Conservation (phyloP, 1,284 basidiomycete species). For the Ceratobasidium sp. region DNA sequence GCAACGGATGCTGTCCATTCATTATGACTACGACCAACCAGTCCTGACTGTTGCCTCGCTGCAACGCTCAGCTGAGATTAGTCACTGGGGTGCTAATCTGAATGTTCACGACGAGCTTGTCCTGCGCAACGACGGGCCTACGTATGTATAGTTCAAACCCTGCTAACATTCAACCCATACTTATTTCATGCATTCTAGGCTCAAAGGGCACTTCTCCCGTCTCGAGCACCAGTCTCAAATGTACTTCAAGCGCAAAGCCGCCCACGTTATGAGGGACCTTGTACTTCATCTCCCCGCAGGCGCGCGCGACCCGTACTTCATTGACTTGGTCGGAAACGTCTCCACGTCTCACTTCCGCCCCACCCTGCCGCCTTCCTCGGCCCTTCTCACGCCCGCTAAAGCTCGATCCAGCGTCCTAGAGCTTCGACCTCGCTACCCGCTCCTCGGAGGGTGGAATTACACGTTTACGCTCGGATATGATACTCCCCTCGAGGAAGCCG, state of each 20-base stretch:
- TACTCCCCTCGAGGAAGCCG: slow-evolving; percentile 79
- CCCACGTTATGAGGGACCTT: slow-evolving; percentile 78
- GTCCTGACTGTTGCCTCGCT: slow-evolving; percentile 80
- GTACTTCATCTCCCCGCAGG: slow-evolving; percentile 83
- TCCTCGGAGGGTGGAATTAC: slow-evolving; percentile 98
- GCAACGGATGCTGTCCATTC: slow-evolving; percentile 76
- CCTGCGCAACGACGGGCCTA: slow-evolving; percentile 87
- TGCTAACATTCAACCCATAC: slow-evolving; percentile 23
- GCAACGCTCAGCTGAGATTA: slow-evolving; percentile 86
- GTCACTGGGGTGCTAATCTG: slow-evolving; percentile 96
- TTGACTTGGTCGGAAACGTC: slow-evolving; percentile 94
- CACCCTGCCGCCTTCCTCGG: slow-evolving; percentile 61
- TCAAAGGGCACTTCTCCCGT: slow-evolving; percentile 97
- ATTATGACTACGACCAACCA: slow-evolving; percentile 84
- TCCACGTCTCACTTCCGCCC: slow-evolving; percentile 89
- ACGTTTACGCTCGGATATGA: slow-evolving; percentile 95
- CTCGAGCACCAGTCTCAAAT: slow-evolving; percentile 83
- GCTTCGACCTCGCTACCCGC: slow-evolving; percentile 88
- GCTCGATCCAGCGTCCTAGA: slow-evolving; percentile 72
- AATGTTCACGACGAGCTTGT: slow-evolving; percentile 91
- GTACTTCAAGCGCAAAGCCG: slow-evolving; percentile 67
- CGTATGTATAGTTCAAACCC: slow-evolving; percentile 65
- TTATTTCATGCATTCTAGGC: slow-evolving; percentile 59
- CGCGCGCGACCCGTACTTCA: slow-evolving; percentile 85
- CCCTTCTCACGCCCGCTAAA: slow-evolving; percentile 31